These are phyloP conservation scores for Priceomyces carsonii DNA, from an alignment of 805 yeast genomes.

Conservation along the genomic window DNA sequence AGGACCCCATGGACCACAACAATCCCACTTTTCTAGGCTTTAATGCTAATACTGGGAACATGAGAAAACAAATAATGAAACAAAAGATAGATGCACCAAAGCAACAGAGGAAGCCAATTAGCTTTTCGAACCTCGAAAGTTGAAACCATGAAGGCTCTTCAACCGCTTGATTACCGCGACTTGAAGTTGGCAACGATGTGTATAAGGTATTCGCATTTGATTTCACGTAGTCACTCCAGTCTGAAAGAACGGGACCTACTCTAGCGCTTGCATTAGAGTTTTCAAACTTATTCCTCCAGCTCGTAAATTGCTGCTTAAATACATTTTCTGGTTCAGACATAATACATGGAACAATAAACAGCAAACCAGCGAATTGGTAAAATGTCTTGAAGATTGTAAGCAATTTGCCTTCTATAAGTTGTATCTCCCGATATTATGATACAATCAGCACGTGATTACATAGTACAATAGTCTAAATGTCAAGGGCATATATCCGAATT, in stretches of 20 bases:
- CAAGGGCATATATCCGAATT: no score
- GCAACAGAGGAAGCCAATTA: conserved; percentile 75
- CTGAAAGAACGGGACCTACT: conserved; percentile 32
- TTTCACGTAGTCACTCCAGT: conserved; percentile 46
- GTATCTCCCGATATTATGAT: no score
- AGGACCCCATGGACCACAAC: conserved; percentile 88
- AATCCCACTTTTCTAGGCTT: conserved; percentile 91
- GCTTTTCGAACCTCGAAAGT: conserved; percentile 75
- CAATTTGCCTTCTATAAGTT: no score
- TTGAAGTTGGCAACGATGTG: conserved; percentile 63
- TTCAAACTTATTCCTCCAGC: conserved; percentile 25
- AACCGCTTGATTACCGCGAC: conserved; percentile 27
- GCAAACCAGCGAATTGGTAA: background rate
- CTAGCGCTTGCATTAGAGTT: conserved; percentile 8
- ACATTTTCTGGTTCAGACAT: conserved; percentile 35
- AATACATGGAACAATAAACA: background rate
- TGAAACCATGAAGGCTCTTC: conserved; percentile 79
- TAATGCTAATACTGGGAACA: conserved; percentile 86
- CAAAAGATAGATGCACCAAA: conserved; percentile 77
- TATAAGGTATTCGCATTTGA: conserved; percentile 57
- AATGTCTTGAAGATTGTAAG: no score
- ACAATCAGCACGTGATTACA: no score
- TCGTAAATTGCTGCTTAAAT: conserved; percentile 34
- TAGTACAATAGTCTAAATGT: no score
- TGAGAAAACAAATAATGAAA: conserved; percentile 75